Base-by-base conservation (phyloP, 129 eudicot species). In the Glebionis coronaria region DNA sequence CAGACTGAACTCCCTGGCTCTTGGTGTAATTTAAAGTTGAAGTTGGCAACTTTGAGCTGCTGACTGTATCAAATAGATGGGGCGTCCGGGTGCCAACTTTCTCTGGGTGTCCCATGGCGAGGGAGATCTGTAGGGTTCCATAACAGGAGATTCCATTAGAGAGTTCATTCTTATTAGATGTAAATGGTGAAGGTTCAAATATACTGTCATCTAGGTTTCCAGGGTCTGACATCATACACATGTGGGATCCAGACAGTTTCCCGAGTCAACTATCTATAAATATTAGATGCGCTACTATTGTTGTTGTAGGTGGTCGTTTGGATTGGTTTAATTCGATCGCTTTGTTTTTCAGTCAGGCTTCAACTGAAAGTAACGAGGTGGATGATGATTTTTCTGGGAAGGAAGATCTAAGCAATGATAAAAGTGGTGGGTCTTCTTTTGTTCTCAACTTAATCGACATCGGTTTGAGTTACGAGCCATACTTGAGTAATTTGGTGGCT, bases 391-490 rank as follows among this genome's bases (percentile, higher is more conserved):
- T 20, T 67, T 27, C 3, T 44, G 75, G 74, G 49, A 75, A 87
- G 61, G 71, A 59, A 59, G 75, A 56, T 50, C 40, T 18, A 9
- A 27, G 57, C 31, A 38, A 74, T 10, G 9, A 46, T 65, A 35
- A 8, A 35, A 35, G 42, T 35, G 1, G 42, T 6, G 42, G 42
- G 2, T 71, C 95, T 19, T 83, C 95, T 14, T 89, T 93, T 85
- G 80, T 81, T 75, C 88, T 89, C 59, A 82, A 84, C 50, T 74
- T 93, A 73, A 73, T 86, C 40, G 99, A 93, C 82, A 69, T 77
- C 62, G 97, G 86, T 63, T 69, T 93, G 78, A 82, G 99, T 83
- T 93, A 93, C 73, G 95, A 93, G 82, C 97, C 99, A 0, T 82
- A 82, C 79, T 67, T 72, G 4, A 15, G 61, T 44, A 69, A 66